Evolutionary conservation across 108 stramenopile genomes (phyloP).

Genomic region (Skeletonema grethae): DNA sequence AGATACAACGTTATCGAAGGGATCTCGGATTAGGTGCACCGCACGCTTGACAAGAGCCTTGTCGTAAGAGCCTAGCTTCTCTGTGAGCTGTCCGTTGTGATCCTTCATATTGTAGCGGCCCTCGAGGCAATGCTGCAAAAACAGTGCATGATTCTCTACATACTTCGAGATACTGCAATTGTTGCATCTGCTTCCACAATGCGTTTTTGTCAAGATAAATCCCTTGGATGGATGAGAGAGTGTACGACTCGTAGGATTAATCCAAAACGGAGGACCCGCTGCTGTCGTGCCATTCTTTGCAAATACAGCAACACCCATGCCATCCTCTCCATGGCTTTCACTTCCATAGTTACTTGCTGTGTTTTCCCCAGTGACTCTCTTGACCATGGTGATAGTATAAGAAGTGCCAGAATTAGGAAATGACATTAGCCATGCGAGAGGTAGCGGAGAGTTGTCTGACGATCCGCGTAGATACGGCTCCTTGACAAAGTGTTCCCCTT

Average conservation of each 20-base stretch:
- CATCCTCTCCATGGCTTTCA: conserved; percentile 30
- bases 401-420: conserved; percentile 81
- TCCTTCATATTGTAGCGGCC: conserved; percentile 23
- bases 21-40: conserved; percentile 64
- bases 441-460: conserved; percentile 3
- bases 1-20: conserved; percentile 67
- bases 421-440: conserved; percentile 56
- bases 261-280: conserved; percentile 34
- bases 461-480: background rate
- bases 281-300: background rate
- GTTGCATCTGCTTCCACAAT: conserved; percentile 64
- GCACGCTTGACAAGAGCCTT: conserved; percentile 48
- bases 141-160: conserved; percentile 52
- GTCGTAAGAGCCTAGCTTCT: conserved; percentile 24
- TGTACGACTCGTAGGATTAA: conserved; percentile 1
- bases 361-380: conserved; percentile 47
- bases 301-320: conserved; percentile 22
- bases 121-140: conserved; percentile 39
- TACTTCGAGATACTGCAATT: conserved; percentile 48
- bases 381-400: conserved; percentile 66
- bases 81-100: conserved; percentile 9
- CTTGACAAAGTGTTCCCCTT: background rate
- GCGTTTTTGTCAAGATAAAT: conserved; percentile 76
- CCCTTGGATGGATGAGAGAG: conserved; percentile 14
- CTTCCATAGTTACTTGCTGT: conserved; percentile 76